These are phyloP conservation scores for Pseudogymnoascus sp. DNA, from an alignment of 2,329 filamentous ascomycete species.

Conservation along the genomic window DNA sequence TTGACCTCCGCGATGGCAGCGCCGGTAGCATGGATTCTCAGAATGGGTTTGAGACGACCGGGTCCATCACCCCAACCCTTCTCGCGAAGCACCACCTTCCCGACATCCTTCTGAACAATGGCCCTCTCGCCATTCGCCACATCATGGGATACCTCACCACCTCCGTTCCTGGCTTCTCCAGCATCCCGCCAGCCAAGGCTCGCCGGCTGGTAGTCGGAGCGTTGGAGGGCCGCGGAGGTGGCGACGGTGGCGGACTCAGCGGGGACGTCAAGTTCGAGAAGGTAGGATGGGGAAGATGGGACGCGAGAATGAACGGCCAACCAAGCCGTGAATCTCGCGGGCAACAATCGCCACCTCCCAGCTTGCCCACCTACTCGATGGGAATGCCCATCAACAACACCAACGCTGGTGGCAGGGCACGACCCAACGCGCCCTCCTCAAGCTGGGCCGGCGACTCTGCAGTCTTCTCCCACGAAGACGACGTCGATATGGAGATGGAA, in stretches of 20 bases:
- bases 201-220: constrained; percentile 87
- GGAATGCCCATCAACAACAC: constrained; percentile 52
- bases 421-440: constrained; percentile 45
- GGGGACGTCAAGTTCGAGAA: constrained; percentile 84
- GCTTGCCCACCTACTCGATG: constrained; percentile 35
- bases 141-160: constrained; percentile 93
- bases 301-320: constrained; percentile 68
- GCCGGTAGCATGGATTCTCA: constrained; percentile 35
- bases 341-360: constrained; percentile 35
- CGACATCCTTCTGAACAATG: constrained; percentile 81
- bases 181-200: constrained; percentile 82
- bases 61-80: constrained; percentile 76
- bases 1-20: constrained; percentile 69
- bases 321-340: constrained; percentile 36
- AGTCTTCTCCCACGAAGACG: constrained; percentile 67
- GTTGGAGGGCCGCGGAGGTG: constrained; percentile 64
- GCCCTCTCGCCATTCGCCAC: constrained; percentile 87
- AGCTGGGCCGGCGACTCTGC: constrained; percentile 65
- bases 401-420: constrained; percentile 40
- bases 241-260: constrained; percentile 52
- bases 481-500: constrained; percentile 63
- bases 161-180: constrained; percentile 84
- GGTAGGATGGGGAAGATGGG: constrained; percentile 96
- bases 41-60: constrained; percentile 58
- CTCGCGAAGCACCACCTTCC: constrained; percentile 86